Percentiles rank a stretch among this genome's conserved stretches.
phyloP scores from a whole-genome alignment of 2,329 filamentous ascomycete genomes.

The Venturia oleaginea region DNA sequence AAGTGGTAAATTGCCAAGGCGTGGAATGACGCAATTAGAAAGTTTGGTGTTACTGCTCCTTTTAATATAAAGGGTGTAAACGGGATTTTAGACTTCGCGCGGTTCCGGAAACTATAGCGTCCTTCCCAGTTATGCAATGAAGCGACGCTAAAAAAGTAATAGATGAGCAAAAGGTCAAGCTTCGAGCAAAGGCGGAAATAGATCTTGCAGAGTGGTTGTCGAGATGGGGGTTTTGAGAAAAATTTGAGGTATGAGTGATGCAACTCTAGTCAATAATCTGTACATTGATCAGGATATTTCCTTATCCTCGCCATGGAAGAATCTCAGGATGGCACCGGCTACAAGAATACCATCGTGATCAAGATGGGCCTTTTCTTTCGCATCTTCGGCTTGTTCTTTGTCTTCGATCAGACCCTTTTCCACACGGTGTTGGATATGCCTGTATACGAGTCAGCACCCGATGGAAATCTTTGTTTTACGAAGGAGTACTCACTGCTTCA shows the following conservation, averaged over 20 bases:
- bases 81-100: too few species aligned
- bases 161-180: not conserved
- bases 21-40: too few species aligned
- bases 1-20: constrained; percentile 43
- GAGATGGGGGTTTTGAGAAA: not conserved
- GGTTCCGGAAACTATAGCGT: too few species aligned
- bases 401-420: constrained; percentile 34
- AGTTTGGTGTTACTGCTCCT: too few species aligned
- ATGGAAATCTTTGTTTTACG: not conserved
- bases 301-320: constrained; percentile 44
- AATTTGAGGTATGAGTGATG: not conserved
- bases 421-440: constrained; percentile 35
- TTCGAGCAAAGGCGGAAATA: not conserved
- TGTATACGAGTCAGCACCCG: constrained; percentile 13
- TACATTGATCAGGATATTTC: constrained; percentile 20
- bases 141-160: too few species aligned
- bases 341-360: constrained; percentile 33
- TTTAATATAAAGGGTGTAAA: too few species aligned
- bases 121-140: too few species aligned
- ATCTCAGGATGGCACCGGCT: constrained; percentile 31
- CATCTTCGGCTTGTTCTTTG: constrained; percentile 27
- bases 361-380: constrained; percentile 30
- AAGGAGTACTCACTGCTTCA: constrained; percentile 17
- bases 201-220: not conserved
- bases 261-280: not conserved